Percentiles rank a stretch among this genome's conserved stretches.
These are phyloP conservation scores for Brassica incana DNA, from an alignment of 345 rosid genomes.

Conservation along the genomic window DNA sequence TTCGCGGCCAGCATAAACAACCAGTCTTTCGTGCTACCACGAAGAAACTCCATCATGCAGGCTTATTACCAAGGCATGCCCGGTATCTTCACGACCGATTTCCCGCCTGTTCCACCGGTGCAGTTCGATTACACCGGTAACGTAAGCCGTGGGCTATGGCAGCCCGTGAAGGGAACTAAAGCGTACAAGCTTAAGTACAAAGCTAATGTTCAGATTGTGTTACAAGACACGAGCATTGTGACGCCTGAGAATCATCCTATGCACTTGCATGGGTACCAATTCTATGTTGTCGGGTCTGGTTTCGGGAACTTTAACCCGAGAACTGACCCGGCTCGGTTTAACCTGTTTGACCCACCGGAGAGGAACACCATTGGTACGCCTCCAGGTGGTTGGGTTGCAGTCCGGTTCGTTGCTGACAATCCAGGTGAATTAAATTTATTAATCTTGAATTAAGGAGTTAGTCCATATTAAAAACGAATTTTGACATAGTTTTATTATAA, in stretches of 20 bases:
- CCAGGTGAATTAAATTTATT: conserved; percentile 59
- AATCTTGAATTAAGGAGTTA: neutral
- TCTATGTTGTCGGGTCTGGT: conserved; percentile 72
- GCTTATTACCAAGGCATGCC: conserved; percentile 77
- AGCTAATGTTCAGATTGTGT: conserved; percentile 64
- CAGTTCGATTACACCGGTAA: conserved; percentile 68
- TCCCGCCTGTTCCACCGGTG: conserved; percentile 79
- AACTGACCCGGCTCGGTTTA: conserved; percentile 69
- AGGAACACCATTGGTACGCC: conserved; percentile 86
- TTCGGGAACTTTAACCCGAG: conserved; percentile 72
- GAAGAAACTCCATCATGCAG: conserved; percentile 74
- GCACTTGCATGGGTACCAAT: conserved; percentile 86
- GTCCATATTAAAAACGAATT: neutral
- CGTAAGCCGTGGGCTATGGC: conserved; percentile 84
- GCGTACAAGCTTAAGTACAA: conserved; percentile 70
- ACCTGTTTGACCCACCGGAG: conserved; percentile 75
- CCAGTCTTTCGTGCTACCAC: conserved; percentile 70
- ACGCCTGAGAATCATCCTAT: conserved; percentile 80
- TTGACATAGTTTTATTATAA: conserved; percentile 36
- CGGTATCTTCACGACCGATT: conserved; percentile 80
- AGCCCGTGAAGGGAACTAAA: conserved; percentile 65
- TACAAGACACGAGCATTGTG: conserved; percentile 84
- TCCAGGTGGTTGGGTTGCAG: conserved; percentile 91
- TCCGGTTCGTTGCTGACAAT: conserved; percentile 75
- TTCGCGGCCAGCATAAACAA: conserved; percentile 87